These are phyloP conservation scores for Claviceps monticola DNA, from an alignment of 2,329 filamentous ascomycete genomes.

Conservation along the genomic window DNA sequence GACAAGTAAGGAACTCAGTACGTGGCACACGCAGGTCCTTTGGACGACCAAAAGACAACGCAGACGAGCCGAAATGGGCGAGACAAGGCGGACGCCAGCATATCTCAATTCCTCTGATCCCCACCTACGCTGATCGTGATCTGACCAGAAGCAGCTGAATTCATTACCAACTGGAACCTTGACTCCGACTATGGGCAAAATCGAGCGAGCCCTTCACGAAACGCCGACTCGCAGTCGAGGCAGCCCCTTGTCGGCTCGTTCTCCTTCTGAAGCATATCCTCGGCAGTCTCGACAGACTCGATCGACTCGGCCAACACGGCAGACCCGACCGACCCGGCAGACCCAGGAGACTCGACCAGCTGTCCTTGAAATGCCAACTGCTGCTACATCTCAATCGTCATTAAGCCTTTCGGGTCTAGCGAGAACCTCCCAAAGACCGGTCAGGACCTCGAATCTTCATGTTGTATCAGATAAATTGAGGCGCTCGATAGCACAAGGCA, in stretches of 20 bases:
- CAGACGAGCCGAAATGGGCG: neutral
- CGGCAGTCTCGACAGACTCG: slow-evolving; percentile 18
- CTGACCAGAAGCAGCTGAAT: slow-evolving; percentile 9
- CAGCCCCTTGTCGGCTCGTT: slow-evolving; percentile 18
- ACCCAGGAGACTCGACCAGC: slow-evolving; percentile 10
- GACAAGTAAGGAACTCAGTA: slow-evolving; percentile 10
- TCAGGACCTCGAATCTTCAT: slow-evolving; percentile 16
- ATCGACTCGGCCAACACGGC: slow-evolving; percentile 12
- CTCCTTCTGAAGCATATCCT: slow-evolving; percentile 20
- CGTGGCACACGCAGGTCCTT: slow-evolving; percentile 3
- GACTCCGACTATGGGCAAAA: slow-evolving; percentile 15
- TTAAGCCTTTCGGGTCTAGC: slow-evolving; percentile 8
- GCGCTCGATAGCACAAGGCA: slow-evolving; percentile 18
- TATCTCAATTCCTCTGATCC: neutral
- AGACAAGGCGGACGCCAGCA: neutral
- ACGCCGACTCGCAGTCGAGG: slow-evolving; percentile 14
- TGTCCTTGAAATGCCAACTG: slow-evolving; percentile 17
- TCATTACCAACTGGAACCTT: slow-evolving; percentile 10
- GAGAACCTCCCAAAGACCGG: slow-evolving; percentile 13
- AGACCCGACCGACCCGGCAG: too few species aligned
- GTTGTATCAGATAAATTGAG: slow-evolving; percentile 22
- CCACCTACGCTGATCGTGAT: slow-evolving; percentile 1
- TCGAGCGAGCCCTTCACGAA: slow-evolving; percentile 13
- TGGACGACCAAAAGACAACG: neutral
- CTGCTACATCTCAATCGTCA: neutral